Evolutionary conservation across 768 basidiomycete genomes (phyloP), one percentile per base, ranked within the genome.

Genomic region (Macrolepiota dolichaula): DNA sequence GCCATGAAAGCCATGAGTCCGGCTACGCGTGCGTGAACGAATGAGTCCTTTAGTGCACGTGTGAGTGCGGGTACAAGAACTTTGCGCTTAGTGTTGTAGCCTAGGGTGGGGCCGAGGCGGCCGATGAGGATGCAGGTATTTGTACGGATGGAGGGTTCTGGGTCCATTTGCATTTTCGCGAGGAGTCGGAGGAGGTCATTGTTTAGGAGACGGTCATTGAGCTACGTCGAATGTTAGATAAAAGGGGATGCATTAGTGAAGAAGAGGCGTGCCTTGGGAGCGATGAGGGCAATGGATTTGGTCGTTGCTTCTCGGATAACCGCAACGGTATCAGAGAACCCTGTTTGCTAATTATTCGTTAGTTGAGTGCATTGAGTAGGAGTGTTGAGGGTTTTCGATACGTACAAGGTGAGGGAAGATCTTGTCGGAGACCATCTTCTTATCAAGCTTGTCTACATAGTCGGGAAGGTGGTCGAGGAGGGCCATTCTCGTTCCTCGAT

Each of bases 101-200:
- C 91, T 1, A 99, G 76, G 1, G 85, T 82, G 0, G 93, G 92
- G 0, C 92, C 95, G 4, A 99, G 80, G 6, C 96, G 85, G 17
- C 96, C 96, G 59, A 99, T 86, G 3, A 98, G 84, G 65, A 99
- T 98, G 68, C 94, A 96, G 0, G 97, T 97, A 68, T 98, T 98
- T 15, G 97, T 98, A 50, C 97, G 85, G 66, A 98, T 98, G 4
- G 95, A 96, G 2, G 96, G 85, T 74, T 99, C 97, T 0, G 88
- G 79, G 69, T 98, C 97, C 36, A 82, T 86, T 75, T 99, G 97
- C 75, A 92, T 89, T 68, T 92, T 93, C 1, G 96, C 96, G 24
- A 99, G 83, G 63, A 92, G 83, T 1, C 96, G 89, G 11, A 99
- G 84, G 19, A 99, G 85, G 63, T 99, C 97, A 67, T 98, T 99